Evolutionary conservation across 2,329 filamentous ascomycete species (phyloP).

Genomic region (Grosmannia serpens): DNA sequence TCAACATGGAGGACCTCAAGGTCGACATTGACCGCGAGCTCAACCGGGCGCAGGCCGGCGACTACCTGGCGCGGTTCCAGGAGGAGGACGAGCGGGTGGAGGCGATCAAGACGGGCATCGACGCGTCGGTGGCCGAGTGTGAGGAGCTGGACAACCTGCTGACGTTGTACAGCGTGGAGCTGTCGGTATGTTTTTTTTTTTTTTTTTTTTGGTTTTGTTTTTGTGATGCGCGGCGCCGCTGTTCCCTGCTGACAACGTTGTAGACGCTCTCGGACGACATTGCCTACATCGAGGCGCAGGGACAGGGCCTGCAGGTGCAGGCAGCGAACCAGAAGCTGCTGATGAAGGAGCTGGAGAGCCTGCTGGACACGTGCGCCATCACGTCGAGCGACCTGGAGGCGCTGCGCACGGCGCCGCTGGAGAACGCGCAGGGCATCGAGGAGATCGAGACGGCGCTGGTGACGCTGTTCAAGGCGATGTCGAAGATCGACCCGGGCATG

Average conservation of each 20-base stretch:
- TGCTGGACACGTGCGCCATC: constrained; percentile 88
- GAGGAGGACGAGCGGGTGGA: constrained; percentile 86
- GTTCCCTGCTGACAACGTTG: constrained; percentile 14
- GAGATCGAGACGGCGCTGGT: constrained; percentile 69
- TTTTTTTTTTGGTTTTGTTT: not conserved
- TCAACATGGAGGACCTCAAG: constrained; percentile 70
- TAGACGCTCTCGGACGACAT: constrained; percentile 93
- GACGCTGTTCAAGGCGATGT: constrained; percentile 81
- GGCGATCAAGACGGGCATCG: constrained; percentile 74
- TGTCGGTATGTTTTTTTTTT: constrained; percentile 53
- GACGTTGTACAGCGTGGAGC: constrained; percentile 87
- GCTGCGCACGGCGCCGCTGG: constrained; percentile 61
- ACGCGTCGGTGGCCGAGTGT: constrained; percentile 85
- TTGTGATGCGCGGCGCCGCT: too few relatives aligned
- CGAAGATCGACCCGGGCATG: constrained; percentile 80
- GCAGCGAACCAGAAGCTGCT: constrained; percentile 93
- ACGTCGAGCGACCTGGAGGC: constrained; percentile 64
- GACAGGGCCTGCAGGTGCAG: constrained; percentile 92
- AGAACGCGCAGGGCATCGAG: constrained; percentile 57
- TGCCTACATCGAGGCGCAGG: constrained; percentile 92
- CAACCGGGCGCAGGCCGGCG: constrained; percentile 81
- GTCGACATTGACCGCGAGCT: constrained; percentile 77
- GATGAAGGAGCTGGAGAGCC: constrained; percentile 74
- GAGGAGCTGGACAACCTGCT: constrained; percentile 91
- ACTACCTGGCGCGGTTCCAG: constrained; percentile 74